phyloP scores from a whole-genome alignment of 371 early-diverging fungal species.

The Fennellomyces sp. region DNA sequence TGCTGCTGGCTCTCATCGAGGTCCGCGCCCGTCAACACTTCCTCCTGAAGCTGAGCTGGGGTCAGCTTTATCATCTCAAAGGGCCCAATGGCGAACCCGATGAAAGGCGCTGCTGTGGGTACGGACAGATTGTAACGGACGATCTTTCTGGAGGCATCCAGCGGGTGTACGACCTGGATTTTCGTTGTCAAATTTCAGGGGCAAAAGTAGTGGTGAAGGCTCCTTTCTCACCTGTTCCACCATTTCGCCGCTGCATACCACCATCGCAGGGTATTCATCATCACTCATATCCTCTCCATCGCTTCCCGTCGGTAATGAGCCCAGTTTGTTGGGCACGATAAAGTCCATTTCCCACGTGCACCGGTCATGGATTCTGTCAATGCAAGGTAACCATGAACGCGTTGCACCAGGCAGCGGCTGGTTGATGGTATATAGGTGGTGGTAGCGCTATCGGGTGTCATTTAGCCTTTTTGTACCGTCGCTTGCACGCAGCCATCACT shows the following conservation, averaged over 20 bases:
- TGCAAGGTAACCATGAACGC: constrained; percentile 89
- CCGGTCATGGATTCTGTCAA: constrained; percentile 77
- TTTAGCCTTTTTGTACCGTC: too few relatives aligned
- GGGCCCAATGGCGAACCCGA: constrained; percentile 79
- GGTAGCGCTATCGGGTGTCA: constrained; percentile 42
- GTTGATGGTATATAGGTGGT: constrained; percentile 81
- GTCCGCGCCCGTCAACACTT: constrained; percentile 49
- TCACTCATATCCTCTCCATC: constrained; percentile 50
- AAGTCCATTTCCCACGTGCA: constrained; percentile 90
- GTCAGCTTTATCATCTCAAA: constrained; percentile 60
- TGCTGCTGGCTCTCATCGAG: constrained; percentile 52
- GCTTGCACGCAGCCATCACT: constrained; percentile 8
- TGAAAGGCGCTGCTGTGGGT: constrained; percentile 70
- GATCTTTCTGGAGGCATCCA: constrained; percentile 55
- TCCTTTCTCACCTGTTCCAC: constrained; percentile 51
- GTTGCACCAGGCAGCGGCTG: constrained; percentile 79
- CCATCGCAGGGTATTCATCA: constrained; percentile 62
- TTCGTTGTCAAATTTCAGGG: not conserved
- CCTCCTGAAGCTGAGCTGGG: constrained; percentile 44
- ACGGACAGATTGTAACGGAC: constrained; percentile 65
- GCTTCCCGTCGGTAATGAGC: not conserved
- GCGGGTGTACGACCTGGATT: constrained; percentile 61
- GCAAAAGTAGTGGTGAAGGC: not conserved
- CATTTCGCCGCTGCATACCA: constrained; percentile 79
- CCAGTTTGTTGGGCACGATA: constrained; percentile 64